Conservation (phyloP, 345 rosid genomes). For the Populus euphratica region DNA sequence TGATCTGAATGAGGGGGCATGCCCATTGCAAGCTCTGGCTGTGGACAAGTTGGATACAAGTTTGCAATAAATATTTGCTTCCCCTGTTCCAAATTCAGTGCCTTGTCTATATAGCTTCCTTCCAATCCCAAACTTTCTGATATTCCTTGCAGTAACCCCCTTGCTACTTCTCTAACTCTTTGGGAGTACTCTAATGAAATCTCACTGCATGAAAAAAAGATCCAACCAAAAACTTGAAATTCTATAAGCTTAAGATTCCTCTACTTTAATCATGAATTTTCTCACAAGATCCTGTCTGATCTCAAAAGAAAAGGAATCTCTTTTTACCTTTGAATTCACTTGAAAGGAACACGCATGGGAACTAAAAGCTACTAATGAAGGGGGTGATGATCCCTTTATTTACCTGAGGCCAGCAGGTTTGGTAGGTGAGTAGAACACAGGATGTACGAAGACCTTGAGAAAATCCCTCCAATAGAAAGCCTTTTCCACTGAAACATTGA, state of each 20-base stretch:
- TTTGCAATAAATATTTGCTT: constrained; percentile 32
- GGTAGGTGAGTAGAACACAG: constrained; percentile 40
- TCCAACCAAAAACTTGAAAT: too few relatives aligned
- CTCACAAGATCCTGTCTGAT: too few relatives aligned
- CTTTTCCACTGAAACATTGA: constrained; percentile 41
- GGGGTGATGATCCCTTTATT: not conserved
- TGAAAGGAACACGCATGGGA: too few relatives aligned
- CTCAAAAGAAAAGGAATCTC: too few relatives aligned
- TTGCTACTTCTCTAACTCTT: constrained; percentile 30
- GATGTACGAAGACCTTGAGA: constrained; percentile 43
- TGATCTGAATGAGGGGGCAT: constrained; percentile 57
- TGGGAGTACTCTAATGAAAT: constrained; percentile 26
- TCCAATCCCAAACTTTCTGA: constrained; percentile 52
- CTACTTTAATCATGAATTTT: too few relatives aligned
- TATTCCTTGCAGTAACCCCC: constrained; percentile 38
- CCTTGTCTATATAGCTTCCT: constrained; percentile 24
- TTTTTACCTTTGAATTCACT: too few relatives aligned
- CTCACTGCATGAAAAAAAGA: constrained; percentile 22
- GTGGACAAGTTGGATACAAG: constrained; percentile 53
- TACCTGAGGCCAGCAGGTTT: constrained; percentile 49
- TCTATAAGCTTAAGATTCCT: too few relatives aligned
- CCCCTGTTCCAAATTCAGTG: constrained; percentile 28
- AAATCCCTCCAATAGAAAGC: constrained; percentile 51
- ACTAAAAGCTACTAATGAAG: too few relatives aligned
- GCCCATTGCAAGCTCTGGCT: constrained; percentile 58